Conservation (phyloP, 2,329 filamentous ascomycete genomes). For the Neonectria neomacrospora region DNA sequence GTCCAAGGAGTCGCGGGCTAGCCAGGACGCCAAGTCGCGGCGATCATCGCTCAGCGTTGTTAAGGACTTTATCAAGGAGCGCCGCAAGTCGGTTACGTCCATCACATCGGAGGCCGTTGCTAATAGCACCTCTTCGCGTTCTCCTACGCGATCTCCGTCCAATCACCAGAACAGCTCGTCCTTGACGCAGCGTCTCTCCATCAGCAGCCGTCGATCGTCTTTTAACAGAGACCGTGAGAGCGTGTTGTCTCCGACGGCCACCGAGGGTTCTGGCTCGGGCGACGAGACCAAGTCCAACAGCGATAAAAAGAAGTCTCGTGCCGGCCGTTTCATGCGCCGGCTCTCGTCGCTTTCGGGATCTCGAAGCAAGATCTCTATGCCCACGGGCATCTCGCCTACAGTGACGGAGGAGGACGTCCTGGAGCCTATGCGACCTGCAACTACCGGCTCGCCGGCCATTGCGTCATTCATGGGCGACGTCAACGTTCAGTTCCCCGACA, state of each 20-base stretch:
- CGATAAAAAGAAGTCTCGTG: slow-evolving; percentile 62
- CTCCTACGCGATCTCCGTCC: slow-evolving; percentile 61
- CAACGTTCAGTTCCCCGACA: slow-evolving; percentile 97
- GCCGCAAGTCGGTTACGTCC: slow-evolving; percentile 63
- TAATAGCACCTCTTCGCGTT: slow-evolving; percentile 48
- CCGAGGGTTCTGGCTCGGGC: slow-evolving; percentile 59
- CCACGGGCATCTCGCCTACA: slow-evolving; percentile 60
- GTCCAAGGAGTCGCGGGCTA: slow-evolving; percentile 53
- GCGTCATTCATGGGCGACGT: slow-evolving; percentile 85
- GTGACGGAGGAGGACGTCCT: slow-evolving; percentile 59
- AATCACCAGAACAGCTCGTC: slow-evolving; percentile 55
- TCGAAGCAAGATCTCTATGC: slow-evolving; percentile 57
- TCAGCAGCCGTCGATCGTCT: slow-evolving; percentile 68
- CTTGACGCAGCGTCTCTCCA: slow-evolving; percentile 71
- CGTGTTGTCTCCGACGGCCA: slow-evolving; percentile 53
- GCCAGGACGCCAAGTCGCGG: slow-evolving; percentile 55
- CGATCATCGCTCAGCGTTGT: slow-evolving; percentile 70
- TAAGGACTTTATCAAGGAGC: slow-evolving; percentile 70
- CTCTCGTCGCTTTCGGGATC: slow-evolving; percentile 65
- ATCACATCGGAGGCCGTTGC: slow-evolving; percentile 55
- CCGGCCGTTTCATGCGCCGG: slow-evolving; percentile 68
- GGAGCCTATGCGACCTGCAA: slow-evolving; percentile 44
- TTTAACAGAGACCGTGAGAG: slow-evolving; percentile 56
- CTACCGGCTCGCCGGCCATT: slow-evolving; percentile 53
- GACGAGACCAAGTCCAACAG: slow-evolving; percentile 57